Evolutionary conservation across 148 eudicot species (phyloP), one percentile per base, ranked within the genome.

Genomic region (Mesembryanthemum crystallinum): DNA sequence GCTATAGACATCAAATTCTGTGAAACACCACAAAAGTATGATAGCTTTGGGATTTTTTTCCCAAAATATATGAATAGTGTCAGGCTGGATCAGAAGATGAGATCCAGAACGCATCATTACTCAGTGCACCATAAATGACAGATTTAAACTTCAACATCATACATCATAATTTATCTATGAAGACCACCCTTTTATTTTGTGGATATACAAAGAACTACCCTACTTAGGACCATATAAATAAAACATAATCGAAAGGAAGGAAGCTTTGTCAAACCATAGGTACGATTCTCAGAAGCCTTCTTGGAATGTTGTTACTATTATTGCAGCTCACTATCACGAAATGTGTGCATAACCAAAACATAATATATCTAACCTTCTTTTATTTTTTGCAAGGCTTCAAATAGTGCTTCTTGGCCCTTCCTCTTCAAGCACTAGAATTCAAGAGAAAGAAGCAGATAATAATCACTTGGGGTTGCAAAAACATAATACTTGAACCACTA

Each of bases 351-450:
- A 33, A 74, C 13, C 51, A 35, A 69, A 67, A n/a, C 23, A 68
- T 13, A 29, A 23, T 8, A 51, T 71, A 42, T 54, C 82, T 54
- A 49, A 94, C 98, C 98, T 90, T 79, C 95, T 85, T 92, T 82
- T 9, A 94, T 70, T 63, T 94, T 94, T 70, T 90, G 89, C 82
- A 94, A 81, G 58, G 97, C 91, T 18, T 85, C 87, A 73, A 54
- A 82, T 55, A 94, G 75, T 27, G 93, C 83, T 52, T 84, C 86
- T 83, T 92, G 97, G 1, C 52, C 35, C 63, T 81, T 86, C 9
- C 68, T 80, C 87, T 83, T 75, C 83, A 95, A 83, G 62, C 77
- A 77, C 84, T 81, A 69, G 6, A 67, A 58, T 27, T 63, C 75
- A 75, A 23, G 27, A 49, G 49, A 47, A 77, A 47, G 7, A 42